Evolutionary conservation across 805 yeast species (phyloP).

Genomic region (Zygoascus flipseniorum): DNA sequence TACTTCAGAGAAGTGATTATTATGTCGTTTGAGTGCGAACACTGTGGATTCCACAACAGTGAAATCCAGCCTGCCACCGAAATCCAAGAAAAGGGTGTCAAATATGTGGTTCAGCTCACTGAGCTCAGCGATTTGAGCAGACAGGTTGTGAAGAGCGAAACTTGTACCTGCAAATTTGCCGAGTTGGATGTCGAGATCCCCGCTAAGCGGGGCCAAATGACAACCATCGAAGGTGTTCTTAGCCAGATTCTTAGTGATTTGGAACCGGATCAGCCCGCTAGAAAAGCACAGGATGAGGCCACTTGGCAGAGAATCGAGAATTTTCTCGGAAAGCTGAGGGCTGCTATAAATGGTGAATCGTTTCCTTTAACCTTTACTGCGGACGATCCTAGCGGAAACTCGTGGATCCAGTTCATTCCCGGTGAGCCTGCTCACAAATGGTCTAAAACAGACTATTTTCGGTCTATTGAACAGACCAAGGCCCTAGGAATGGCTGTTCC

Average conservation of each 20-base stretch:
- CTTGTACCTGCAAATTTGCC: slow-evolving; percentile 67
- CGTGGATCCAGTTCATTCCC: slow-evolving; percentile 87
- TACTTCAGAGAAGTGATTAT: slow-evolving; percentile 82
- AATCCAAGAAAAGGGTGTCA: slow-evolving; percentile 81
- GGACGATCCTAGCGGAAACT: slow-evolving; percentile 96
- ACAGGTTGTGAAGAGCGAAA: slow-evolving; percentile 86
- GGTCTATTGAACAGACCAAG: slow-evolving; percentile 85
- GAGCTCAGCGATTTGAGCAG: slow-evolving; percentile 67
- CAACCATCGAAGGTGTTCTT: slow-evolving; percentile 85
- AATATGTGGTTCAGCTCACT: slow-evolving; percentile 63
- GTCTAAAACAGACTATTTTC: slow-evolving; percentile 71
- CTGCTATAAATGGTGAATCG: slow-evolving; percentile 54
- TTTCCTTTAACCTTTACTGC: slow-evolving; percentile 70
- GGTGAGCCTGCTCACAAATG: slow-evolving; percentile 86
- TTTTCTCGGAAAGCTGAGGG: slow-evolving; percentile 50
- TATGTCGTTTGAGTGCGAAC: slow-evolving; percentile 94
- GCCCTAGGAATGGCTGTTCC: slow-evolving; percentile 67
- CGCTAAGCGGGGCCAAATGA: slow-evolving; percentile 85
- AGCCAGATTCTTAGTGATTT: slow-evolving; percentile 78
- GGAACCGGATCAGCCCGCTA: slow-evolving; percentile 67
- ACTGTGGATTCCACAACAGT: slow-evolving; percentile 82
- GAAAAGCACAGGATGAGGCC: slow-evolving; percentile 69
- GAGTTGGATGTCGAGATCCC: slow-evolving; percentile 94
- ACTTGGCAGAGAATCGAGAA: slow-evolving; percentile 65
- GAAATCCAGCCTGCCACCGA: slow-evolving; percentile 95